Evolutionary conservation across 2,329 filamentous ascomycete genomes (phyloP).

Genomic region (Purpureocillium takamizusanense): DNA sequence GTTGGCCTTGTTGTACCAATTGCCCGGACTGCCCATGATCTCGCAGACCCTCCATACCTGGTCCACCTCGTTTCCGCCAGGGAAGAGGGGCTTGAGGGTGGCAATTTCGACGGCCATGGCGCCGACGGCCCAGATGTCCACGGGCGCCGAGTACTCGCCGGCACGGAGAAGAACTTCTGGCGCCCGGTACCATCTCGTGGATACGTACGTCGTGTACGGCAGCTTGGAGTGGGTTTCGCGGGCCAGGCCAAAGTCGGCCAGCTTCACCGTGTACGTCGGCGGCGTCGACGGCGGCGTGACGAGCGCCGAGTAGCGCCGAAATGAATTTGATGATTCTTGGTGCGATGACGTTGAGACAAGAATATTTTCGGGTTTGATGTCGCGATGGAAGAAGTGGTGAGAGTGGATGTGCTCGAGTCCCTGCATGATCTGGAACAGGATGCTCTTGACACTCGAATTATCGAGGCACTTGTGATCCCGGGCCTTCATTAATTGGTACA

Average conservation of each 20-base stretch:
- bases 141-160: slow-evolving; percentile 92
- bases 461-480: slow-evolving; percentile 92
- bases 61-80: slow-evolving; percentile 95
- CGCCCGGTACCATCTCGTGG: slow-evolving; percentile 94
- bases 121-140: slow-evolving; percentile 97
- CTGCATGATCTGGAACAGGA: slow-evolving; percentile 92
- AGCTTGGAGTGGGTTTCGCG: slow-evolving; percentile 93
- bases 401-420: slow-evolving; percentile 96
- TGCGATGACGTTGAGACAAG: slow-evolving; percentile 85
- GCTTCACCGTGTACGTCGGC: slow-evolving; percentile 91
- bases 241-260: slow-evolving; percentile 96
- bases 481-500: slow-evolving; percentile 98
- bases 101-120: slow-evolving; percentile 98
- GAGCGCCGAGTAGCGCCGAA: slow-evolving; percentile 84
- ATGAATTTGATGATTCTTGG: slow-evolving; percentile 73
- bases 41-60: slow-evolving; percentile 98
- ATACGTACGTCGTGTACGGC: slow-evolving; percentile 97
- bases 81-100: slow-evolving; percentile 92
- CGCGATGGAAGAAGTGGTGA: slow-evolving; percentile 95
- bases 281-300: slow-evolving; percentile 94
- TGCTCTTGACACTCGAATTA: slow-evolving; percentile 88
- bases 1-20: slow-evolving; percentile 93
- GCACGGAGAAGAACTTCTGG: slow-evolving; percentile 90
- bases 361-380: slow-evolving; percentile 99
- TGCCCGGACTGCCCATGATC: slow-evolving; percentile 97